Evolutionary conservation across 2,329 filamentous ascomycete species (phyloP).

Genomic region (Fusarium incarnatum): DNA sequence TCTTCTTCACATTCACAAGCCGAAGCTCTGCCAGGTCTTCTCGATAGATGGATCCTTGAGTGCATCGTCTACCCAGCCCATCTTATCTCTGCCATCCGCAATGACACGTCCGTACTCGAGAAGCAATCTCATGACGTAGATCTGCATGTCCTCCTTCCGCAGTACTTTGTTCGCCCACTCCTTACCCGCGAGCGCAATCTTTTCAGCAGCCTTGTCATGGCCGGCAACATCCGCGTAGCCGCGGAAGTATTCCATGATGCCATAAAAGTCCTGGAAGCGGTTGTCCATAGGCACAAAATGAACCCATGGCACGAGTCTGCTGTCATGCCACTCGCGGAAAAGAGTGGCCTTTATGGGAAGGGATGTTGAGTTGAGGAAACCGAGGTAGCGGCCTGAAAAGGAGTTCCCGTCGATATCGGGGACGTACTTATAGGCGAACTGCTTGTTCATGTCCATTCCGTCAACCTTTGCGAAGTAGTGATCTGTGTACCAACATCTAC

Average conservation of each 20-base stretch:
- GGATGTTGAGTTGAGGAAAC: slow-evolving; percentile 75
- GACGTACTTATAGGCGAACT: slow-evolving; percentile 75
- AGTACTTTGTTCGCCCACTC: slow-evolving; percentile 76
- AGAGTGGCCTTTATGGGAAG: slow-evolving; percentile 82
- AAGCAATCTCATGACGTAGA: slow-evolving; percentile 74
- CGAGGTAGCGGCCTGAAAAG: slow-evolving; percentile 75
- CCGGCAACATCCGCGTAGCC: slow-evolving; percentile 62
- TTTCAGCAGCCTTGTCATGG: slow-evolving; percentile 69
- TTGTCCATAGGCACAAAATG: slow-evolving; percentile 87
- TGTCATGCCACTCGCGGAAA: slow-evolving; percentile 85
- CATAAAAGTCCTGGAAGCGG: slow-evolving; percentile 77
- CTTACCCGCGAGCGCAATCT: slow-evolving; percentile 74
- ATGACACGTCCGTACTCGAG: slow-evolving; percentile 71
- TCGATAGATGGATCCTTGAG: slow-evolving; percentile 50
- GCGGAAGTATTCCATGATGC: slow-evolving; percentile 79
- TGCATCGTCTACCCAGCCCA: slow-evolving; percentile 68
- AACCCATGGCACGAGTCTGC: slow-evolving; percentile 78
- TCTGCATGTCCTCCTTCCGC: slow-evolving; percentile 77
- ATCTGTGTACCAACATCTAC: slow-evolving; percentile 61
- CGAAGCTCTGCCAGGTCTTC: slow-evolving; percentile 48
- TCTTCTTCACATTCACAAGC: slow-evolving; percentile 17
- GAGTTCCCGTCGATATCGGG: slow-evolving; percentile 82
- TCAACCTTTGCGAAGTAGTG: slow-evolving; percentile 57
- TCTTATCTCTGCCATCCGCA: slow-evolving; percentile 62
- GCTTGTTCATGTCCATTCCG: slow-evolving; percentile 60